Evolutionary conservation across 148 eudicot species (phyloP), one percentile per base, ranked within the genome.

Genomic region (Amaranthus palmeri): DNA sequence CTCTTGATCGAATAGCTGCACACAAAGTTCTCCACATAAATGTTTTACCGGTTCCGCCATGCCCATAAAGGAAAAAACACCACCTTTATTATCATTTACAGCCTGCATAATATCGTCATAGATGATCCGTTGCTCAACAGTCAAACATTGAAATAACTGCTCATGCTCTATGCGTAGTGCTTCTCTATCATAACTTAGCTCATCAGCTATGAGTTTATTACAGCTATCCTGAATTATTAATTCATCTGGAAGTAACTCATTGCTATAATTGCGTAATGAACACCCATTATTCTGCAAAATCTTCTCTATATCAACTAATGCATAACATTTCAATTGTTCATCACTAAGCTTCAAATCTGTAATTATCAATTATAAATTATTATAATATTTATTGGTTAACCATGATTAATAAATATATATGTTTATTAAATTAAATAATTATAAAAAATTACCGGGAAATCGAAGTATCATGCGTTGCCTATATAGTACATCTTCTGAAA

Each of bases 161-260:
- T 62, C n/a, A 41, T 52, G 61, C 17, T 73, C 61, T 7, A 3
- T 4, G 7, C 10, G 14, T 15, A 73, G 36, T 9, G 6, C 8
- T 2, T 36, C 10, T 2, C 15, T 40, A 43, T 62, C 69, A 15
- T 62, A 73, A 5, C 25, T 10, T 1, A 73, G 40, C 18, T 64
- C 76, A 42, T 73, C 69, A 5, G 10, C 6, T 4, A 73, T 52
- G 3, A 73, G 15, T n/a, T 8, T 52, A 10, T 73, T 73, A 3
- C 4, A 1, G 49, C 2, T 17, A 12, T 6, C 5, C 14, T 3
- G 1, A 0, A 54, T 45, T 9, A 43, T 42, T 0, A 13, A 0
- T 4, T 42, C 14, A 5, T 63, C 6, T 0, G 49, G 42, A 3
- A 12, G 17, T 3, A 61, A 18, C 41, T 49, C 64, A 1, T 15